Conservation (phyloP, 2,329 filamentous ascomycete species). For the Venturia nashicola region DNA sequence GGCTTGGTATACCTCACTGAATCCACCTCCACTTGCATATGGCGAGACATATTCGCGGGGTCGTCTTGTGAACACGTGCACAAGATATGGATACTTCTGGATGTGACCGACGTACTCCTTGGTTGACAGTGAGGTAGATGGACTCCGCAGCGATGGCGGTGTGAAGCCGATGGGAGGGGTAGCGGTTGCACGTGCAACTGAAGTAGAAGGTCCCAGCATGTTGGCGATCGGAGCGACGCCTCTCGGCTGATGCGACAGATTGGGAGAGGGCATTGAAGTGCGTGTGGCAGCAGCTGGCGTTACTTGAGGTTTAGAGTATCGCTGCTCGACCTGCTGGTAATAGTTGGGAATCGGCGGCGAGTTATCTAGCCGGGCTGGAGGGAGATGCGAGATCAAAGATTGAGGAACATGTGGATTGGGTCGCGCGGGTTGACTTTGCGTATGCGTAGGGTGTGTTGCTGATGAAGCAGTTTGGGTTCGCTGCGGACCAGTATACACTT, state of each 20-base stretch:
- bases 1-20: slow-evolving; percentile 23
- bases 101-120: slow-evolving; percentile 30
- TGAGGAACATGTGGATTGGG: not conserved
- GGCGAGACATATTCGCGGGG: slow-evolving; percentile 35
- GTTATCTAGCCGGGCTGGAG: slow-evolving; percentile 5
- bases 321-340: slow-evolving; percentile 9
- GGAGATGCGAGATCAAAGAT: not conserved
- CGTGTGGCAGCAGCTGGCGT: not conserved
- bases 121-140: slow-evolving; percentile 21
- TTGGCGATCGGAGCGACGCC: not conserved
- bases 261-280: not conserved
- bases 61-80: slow-evolving; percentile 31
- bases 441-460: not conserved
- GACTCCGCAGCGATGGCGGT: slow-evolving; percentile 4
- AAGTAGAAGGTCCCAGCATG: not conserved
- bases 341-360: slow-evolving; percentile 6
- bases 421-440: not conserved
- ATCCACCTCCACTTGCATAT: slow-evolving; percentile 30
- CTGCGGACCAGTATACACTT: not conserved
- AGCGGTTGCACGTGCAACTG: not conserved
- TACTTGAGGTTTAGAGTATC: slow-evolving; percentile 5
- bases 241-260: not conserved
- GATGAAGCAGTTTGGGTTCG: not conserved
- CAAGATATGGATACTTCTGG: slow-evolving; percentile 33
- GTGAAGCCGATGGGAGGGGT: not conserved